Evolutionary conservation across 2,329 filamentous ascomycete genomes (phyloP).

Genomic region (Fusarium aywerte): DNA sequence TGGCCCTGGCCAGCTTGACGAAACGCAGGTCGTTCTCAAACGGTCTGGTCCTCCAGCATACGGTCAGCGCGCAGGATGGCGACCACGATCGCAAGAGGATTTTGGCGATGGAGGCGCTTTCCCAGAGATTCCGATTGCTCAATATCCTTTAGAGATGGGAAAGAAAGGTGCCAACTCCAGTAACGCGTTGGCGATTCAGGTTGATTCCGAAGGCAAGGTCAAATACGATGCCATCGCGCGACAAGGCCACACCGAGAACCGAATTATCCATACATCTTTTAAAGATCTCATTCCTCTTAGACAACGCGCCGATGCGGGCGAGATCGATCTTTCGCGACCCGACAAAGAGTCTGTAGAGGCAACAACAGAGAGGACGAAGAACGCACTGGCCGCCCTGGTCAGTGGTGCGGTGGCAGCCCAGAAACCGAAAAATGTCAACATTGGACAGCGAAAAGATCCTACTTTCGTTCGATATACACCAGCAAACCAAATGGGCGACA

Average conservation of each 20-base stretch:
- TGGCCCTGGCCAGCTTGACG: constrained; percentile 80
- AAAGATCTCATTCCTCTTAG: constrained; percentile 95
- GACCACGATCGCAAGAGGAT: constrained; percentile 87
- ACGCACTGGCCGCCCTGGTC: constrained; percentile 83
- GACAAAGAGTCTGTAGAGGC: constrained; percentile 84
- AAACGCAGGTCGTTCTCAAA: constrained; percentile 86
- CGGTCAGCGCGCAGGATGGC: constrained; percentile 87
- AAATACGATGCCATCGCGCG: constrained; percentile 96
- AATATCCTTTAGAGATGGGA: constrained; percentile 97
- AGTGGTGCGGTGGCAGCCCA: constrained; percentile 89
- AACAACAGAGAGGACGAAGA: constrained; percentile 88
- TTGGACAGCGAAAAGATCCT: constrained; percentile 81
- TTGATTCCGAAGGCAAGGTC: constrained; percentile 90
- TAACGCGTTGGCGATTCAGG: constrained; percentile 92
- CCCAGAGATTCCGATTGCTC: constrained; percentile 90
- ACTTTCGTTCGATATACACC: constrained; percentile 97
- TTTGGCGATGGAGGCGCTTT: constrained; percentile 97
- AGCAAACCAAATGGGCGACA: constrained; percentile 93
- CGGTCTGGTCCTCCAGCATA: constrained; percentile 88
- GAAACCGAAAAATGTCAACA: constrained; percentile 94
- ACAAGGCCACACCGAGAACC: constrained; percentile 83
- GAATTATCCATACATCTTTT: constrained; percentile 94
- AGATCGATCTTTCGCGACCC: constrained; percentile 86
- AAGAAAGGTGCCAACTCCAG: constrained; percentile 77
- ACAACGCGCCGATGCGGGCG: constrained; percentile 91